A percentile compares a stretch with the other conserved stretches of the same genome.
Evolutionary conservation across 768 basidiomycete species (phyloP).

Genomic region (Butyriboletus loyo): DNA sequence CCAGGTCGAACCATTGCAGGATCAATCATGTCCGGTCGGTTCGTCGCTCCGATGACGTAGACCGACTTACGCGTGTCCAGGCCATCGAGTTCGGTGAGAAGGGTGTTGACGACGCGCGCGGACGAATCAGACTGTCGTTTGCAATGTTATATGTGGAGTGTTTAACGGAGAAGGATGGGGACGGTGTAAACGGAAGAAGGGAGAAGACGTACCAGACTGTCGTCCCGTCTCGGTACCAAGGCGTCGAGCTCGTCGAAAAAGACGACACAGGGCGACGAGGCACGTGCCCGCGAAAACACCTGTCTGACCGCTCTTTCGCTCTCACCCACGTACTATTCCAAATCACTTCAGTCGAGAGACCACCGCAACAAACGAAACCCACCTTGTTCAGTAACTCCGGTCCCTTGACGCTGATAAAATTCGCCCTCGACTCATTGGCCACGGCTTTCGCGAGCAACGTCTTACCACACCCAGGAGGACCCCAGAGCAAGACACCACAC

Average conservation of each 20-base stretch:
- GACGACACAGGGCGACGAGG: conserved; percentile 91
- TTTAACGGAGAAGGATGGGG: not conserved
- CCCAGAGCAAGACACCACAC: conserved; percentile 97
- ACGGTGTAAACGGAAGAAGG: not conserved
- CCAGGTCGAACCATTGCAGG: conserved; percentile 98
- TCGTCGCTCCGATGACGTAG: conserved; percentile 93
- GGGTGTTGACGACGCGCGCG: conserved; percentile 85
- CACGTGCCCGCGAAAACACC: conserved; percentile 90
- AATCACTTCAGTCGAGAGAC: not conserved
- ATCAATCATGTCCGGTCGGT: conserved; percentile 95
- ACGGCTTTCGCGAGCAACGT: conserved; percentile 98
- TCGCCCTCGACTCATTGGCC: conserved; percentile 92
- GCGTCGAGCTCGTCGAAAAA: conserved; percentile 97
- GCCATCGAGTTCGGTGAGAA: conserved; percentile 91
- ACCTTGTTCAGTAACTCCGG: conserved; percentile 97
- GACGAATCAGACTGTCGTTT: conserved; percentile 74
- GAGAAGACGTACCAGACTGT: conserved; percentile 64
- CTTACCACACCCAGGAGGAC: conserved; percentile 97
- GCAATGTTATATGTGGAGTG: not conserved
- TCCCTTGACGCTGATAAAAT: conserved; percentile 97
- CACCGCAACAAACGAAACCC: conserved; percentile 13
- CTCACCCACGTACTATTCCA: conserved; percentile 86
- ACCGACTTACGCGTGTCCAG: conserved; percentile 83
- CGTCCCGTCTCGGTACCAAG: conserved; percentile 85
- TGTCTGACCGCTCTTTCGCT: conserved; percentile 93